Evolutionary conservation across 2,329 filamentous ascomycete genomes (phyloP).

Genomic region (Trichoderma endophyticum): DNA sequence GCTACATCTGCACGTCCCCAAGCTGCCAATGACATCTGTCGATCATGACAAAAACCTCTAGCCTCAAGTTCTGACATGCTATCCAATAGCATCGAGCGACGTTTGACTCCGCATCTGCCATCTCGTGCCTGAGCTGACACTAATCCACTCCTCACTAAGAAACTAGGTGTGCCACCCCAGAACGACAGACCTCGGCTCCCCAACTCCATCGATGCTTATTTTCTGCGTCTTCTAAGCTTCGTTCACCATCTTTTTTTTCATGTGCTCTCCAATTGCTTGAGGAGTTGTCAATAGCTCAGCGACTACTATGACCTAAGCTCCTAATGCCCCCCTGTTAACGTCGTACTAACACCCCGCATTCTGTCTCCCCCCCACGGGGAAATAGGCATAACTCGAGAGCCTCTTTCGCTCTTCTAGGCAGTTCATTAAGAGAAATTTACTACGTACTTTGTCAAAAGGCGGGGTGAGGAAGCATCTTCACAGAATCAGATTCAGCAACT

Average conservation of each 20-base stretch:
- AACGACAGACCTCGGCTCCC: conserved; percentile 10
- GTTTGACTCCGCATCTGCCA: not conserved
- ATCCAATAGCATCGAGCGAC: not conserved
- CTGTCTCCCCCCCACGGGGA: conserved; percentile 16
- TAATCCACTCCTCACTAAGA: not conserved
- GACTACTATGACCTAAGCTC: not conserved
- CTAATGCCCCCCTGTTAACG: not conserved
- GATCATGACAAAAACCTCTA: not conserved
- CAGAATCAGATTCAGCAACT: not conserved
- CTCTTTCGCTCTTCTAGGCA: conserved; percentile 11
- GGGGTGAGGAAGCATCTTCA: not conserved
- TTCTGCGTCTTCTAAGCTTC: not conserved
- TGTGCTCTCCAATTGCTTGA: not conserved
- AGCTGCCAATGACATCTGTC: not conserved
- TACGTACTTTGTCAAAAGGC: not conserved
- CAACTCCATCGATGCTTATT: not conserved
- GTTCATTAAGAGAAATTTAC: not conserved
- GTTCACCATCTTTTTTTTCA: not conserved
- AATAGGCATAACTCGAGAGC: not conserved
- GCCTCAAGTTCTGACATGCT: not conserved
- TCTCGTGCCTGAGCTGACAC: conserved; percentile 14
- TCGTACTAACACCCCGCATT: conserved; percentile 15
- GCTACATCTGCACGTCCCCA: not conserved
- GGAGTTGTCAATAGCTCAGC: not conserved
- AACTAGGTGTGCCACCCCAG: not conserved